Conservation (phyloP, 1,284 basidiomycete genomes). For the Hypsizygus ulmarius region DNA sequence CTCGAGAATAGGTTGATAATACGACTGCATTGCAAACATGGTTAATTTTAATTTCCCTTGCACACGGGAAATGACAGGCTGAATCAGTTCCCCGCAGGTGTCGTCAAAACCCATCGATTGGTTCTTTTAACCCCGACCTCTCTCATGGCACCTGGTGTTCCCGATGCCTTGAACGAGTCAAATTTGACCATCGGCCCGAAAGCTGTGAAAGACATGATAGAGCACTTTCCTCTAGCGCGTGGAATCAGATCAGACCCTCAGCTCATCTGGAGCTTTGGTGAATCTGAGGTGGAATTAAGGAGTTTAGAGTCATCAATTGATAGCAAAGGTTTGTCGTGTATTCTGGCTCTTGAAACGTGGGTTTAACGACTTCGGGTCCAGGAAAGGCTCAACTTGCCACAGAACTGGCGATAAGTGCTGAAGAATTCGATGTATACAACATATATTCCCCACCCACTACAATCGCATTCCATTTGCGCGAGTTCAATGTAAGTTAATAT, state of each 20-base stretch:
- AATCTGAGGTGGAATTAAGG: conserved; percentile 62
- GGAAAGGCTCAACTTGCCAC: conserved; percentile 66
- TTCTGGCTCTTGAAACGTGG: too few relatives aligned
- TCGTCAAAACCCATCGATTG: conserved; percentile 76
- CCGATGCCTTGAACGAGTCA: conserved; percentile 56
- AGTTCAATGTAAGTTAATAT: conserved; percentile 63
- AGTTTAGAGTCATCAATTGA: conserved; percentile 67
- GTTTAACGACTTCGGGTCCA: conserved; percentile 24
- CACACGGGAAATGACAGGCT: neutral
- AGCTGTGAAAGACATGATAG: conserved; percentile 71
- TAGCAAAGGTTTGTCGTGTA: conserved; percentile 47
- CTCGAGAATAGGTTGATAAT: conserved; percentile 70
- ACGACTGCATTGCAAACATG: conserved; percentile 77
- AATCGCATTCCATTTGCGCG: conserved; percentile 74
- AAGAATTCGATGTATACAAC: conserved; percentile 76
- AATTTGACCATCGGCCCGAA: conserved; percentile 66
- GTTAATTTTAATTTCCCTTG: conserved; percentile 35
- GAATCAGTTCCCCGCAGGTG: conserved; percentile 49
- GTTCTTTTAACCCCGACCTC: conserved; percentile 55
- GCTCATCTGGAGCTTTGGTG: conserved; percentile 71
- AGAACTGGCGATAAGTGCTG: conserved; percentile 66
- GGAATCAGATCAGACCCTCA: conserved; percentile 68
- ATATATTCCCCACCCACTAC: conserved; percentile 57
- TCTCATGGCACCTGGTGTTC: conserved; percentile 59
- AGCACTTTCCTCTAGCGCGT: conserved; percentile 68